Base-by-base conservation (phyloP, 2,329 filamentous ascomycete species). In the Xylaria sp. region DNA sequence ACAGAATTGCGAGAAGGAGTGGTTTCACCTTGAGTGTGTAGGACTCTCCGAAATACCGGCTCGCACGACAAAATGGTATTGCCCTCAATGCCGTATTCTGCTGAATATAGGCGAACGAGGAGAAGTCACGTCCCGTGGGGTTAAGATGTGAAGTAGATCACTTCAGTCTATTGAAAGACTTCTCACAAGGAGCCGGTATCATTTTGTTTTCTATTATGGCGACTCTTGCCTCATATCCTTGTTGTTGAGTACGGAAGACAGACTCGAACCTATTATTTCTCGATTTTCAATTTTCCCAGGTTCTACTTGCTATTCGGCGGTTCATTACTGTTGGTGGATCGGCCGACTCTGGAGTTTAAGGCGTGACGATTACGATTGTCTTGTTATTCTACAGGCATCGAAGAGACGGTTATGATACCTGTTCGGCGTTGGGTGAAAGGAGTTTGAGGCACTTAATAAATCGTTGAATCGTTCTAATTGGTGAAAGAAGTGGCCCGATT, bases 1-100 rank as follows among this genome's bases (percentile, higher is more conserved):
- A 72, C 75, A 86, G 82, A 83, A 92, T 80, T 96, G 93, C 81
- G 90, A 93, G 74, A 89, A 89, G 71, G 92, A 95, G 79, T 96
- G 93, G 93, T 96, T 95, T 78, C 93, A 96, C 77, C 85, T 96
- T 48, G 88, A 89, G 71, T 96, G 93, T 75, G 91, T 96, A 6
- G 89, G 86, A 5, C 83, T 96, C 40, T 83, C 85, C 11, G 85
- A 89, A 28, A 88, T 92, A 67, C 92, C 92, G 11, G 87, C 89
- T 2, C 85, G 91, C 20, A 91, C 91, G 38, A 90, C 90, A 2
- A 94, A 93, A 79, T 96, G 93, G 93, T 96, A 93, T 75, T 96
- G 93, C 79, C 92, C 92, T 1, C 89, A 93, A 59, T 96, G 93
- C 76, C 84, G 90, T 48, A 86, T 87, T 69, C 80, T 85, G 36